Percentiles rank a stretch among this genome's conserved stretches.
Evolutionary conservation across 768 basidiomycete species (phyloP).

Genomic region (Trametes meyenii): DNA sequence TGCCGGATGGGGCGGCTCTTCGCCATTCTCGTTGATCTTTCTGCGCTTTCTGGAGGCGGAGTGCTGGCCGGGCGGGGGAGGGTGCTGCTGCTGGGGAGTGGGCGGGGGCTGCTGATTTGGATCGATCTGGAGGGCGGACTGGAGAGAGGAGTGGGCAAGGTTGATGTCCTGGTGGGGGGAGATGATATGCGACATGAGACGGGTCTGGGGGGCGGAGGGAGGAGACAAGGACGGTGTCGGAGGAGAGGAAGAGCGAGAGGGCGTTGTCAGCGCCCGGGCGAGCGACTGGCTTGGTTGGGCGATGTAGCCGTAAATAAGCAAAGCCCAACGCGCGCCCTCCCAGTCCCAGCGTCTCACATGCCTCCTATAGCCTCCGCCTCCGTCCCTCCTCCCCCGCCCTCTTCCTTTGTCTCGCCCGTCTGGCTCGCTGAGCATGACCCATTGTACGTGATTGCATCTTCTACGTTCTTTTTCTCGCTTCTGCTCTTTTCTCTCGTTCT

Average conservation of each 20-base stretch:
- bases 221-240: slow-evolving; percentile 13
- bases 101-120: slow-evolving; percentile 56
- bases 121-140: slow-evolving; percentile 72
- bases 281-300: slow-evolving; percentile 3
- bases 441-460: too few relatives aligned
- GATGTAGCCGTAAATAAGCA: slow-evolving; percentile 11
- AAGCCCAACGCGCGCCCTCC: slow-evolving; percentile 16
- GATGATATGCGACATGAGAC: slow-evolving; percentile 49
- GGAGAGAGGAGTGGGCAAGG: slow-evolving; percentile 52
- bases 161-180: slow-evolving; percentile 49
- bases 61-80: slow-evolving; percentile 33
- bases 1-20: slow-evolving; percentile 56
- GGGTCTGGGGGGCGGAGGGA: slow-evolving; percentile 9
- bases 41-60: slow-evolving; percentile 49
- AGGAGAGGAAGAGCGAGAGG: slow-evolving; percentile 7
- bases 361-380: slow-evolving; percentile 18
- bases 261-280: slow-evolving; percentile 19
- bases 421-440: neutral
- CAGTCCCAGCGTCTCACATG: slow-evolving; percentile 21
- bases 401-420: neutral
- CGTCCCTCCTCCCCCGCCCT: neutral
- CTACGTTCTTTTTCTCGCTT: too few relatives aligned
- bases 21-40: slow-evolving; percentile 58
- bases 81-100: slow-evolving; percentile 40
- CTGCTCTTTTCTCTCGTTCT: too few relatives aligned